Conservation (phyloP, 1,284 basidiomycete species). For the Anthracocystis setariae region DNA sequence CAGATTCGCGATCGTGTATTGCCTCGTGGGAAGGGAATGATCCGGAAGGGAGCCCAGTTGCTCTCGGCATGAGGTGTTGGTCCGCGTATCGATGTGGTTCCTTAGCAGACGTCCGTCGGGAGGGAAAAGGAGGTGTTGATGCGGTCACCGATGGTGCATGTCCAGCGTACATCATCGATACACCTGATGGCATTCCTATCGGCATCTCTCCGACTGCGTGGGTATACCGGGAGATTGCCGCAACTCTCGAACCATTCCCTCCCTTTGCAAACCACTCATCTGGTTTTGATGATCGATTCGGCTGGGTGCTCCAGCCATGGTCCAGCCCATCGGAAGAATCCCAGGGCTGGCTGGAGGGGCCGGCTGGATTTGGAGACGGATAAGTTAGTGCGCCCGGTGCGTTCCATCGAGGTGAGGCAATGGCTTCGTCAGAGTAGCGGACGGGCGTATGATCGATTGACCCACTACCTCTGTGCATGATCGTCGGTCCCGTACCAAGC, state of each 20-base stretch:
- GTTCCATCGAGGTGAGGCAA: slow-evolving; percentile 1
- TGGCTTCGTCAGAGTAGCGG: slow-evolving; percentile 2
- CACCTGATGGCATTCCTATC: slow-evolving; percentile 2
- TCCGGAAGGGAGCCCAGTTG: background rate
- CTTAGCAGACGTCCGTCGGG: slow-evolving; percentile 19
- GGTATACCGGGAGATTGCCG: background rate
- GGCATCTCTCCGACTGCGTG: slow-evolving; percentile 5
- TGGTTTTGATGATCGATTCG: slow-evolving; percentile 1
- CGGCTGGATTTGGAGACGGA: slow-evolving; percentile 9
- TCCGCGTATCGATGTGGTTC: slow-evolving; percentile 24
- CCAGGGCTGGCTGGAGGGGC: slow-evolving; percentile 23
- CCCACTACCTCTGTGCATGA: slow-evolving; percentile 11
- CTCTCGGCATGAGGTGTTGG: background rate
- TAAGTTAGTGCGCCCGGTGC: slow-evolving; percentile 7
- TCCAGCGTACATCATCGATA: background rate
- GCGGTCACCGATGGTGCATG: slow-evolving; percentile 1
- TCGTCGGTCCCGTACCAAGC: background rate
- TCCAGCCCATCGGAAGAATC: slow-evolving; percentile 12
- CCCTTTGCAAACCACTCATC: slow-evolving; percentile 8
- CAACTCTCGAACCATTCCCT: background rate
- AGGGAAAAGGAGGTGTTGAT: background rate
- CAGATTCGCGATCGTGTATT: slow-evolving; percentile 6
- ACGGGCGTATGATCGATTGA: slow-evolving; percentile 7
- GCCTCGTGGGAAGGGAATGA: slow-evolving; percentile 4
- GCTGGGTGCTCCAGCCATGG: slow-evolving; percentile 11